These are phyloP conservation scores for Geranium rotundifolium DNA, from an alignment of 345 rosid species.

Conservation along the genomic window DNA sequence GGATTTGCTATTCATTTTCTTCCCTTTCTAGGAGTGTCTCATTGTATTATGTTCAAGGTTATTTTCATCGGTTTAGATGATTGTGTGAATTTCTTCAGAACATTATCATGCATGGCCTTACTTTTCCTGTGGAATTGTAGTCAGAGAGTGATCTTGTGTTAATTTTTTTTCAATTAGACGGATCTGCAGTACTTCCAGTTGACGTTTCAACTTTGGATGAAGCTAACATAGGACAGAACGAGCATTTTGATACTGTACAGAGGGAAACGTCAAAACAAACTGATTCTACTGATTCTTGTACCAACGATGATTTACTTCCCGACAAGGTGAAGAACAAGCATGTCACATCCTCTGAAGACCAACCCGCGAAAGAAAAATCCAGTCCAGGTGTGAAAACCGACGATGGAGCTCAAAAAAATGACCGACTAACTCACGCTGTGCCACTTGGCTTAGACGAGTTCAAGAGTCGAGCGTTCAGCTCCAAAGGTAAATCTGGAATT, in stretches of 20 bases:
- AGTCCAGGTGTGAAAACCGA: slow-evolving; percentile 15
- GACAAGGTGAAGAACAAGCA: too few species aligned
- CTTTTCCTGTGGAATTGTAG: neutral
- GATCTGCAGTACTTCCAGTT: slow-evolving; percentile 19
- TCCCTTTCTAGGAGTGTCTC: too few species aligned
- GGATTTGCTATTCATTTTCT: too few species aligned
- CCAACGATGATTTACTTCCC: slow-evolving; percentile 11
- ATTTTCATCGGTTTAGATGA: too few species aligned
- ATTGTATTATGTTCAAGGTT: too few species aligned
- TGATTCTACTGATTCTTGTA: slow-evolving; percentile 15
- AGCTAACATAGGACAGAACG: slow-evolving; percentile 8
- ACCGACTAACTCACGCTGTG: slow-evolving; percentile 19
- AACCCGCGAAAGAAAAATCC: slow-evolving; percentile 15
- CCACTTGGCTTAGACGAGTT: slow-evolving; percentile 36
- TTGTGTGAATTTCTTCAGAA: too few species aligned
- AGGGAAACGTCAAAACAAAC: slow-evolving; percentile 16
- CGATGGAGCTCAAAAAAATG: slow-evolving; percentile 12
- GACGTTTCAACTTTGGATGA: slow-evolving; percentile 26
- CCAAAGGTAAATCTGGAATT: slow-evolving; percentile 24
- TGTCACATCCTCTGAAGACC: too few species aligned
- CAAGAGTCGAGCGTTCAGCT: slow-evolving; percentile 30
- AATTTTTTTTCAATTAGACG: slow-evolving; percentile 32
- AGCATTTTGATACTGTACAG: slow-evolving; percentile 16
- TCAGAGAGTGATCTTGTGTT: neutral
- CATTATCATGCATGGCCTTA: too few species aligned